phyloP scores from a whole-genome alignment of 768 basidiomycete genomes.

The Trametopsis cervina region DNA sequence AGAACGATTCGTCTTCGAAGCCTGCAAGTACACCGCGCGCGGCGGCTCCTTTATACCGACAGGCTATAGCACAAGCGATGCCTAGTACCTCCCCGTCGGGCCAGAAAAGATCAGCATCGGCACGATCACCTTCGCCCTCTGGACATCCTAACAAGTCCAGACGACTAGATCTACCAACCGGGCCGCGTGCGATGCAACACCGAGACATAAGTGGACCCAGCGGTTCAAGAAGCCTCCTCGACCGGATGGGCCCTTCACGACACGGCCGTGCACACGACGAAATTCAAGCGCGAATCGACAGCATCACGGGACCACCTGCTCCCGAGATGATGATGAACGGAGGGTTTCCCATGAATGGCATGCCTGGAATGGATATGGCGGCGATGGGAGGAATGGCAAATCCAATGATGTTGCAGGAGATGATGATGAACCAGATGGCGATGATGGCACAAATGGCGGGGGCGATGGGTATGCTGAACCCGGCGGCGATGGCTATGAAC shows the following conservation, averaged over 20 bases:
- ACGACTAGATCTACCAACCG: conserved; percentile 73
- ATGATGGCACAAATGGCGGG: conserved; percentile 91
- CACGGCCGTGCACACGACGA: conserved; percentile 38
- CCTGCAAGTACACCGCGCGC: conserved; percentile 43
- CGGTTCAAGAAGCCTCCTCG: conserved; percentile 62
- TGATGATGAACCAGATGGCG: conserved; percentile 90
- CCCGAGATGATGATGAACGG: conserved; percentile 36
- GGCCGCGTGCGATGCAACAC: conserved; percentile 74
- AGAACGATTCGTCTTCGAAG: conserved; percentile 36
- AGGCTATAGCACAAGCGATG: conserved; percentile 61
- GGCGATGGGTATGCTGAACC: conserved; percentile 72
- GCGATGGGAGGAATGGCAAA: conserved; percentile 53
- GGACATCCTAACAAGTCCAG: conserved; percentile 61
- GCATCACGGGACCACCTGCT: conserved; percentile 56
- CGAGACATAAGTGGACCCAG: conserved; percentile 23
- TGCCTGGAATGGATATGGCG: conserved; percentile 57
- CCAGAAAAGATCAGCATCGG: conserved; percentile 61
- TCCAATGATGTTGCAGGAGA: conserved; percentile 74
- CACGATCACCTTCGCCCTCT: conserved; percentile 59
- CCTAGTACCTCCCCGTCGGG: conserved; percentile 41
- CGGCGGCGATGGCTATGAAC: conserved; percentile 48
- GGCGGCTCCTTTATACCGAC: conserved; percentile 57
- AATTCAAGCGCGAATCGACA: conserved; percentile 75
- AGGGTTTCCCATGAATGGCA: conserved; percentile 23
- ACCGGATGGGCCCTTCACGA: conserved; percentile 58